Percentiles rank a stretch among this genome's conserved stretches.
Evolutionary conservation across 306 rosid species (phyloP).

Genomic region (Vicia villosa): DNA sequence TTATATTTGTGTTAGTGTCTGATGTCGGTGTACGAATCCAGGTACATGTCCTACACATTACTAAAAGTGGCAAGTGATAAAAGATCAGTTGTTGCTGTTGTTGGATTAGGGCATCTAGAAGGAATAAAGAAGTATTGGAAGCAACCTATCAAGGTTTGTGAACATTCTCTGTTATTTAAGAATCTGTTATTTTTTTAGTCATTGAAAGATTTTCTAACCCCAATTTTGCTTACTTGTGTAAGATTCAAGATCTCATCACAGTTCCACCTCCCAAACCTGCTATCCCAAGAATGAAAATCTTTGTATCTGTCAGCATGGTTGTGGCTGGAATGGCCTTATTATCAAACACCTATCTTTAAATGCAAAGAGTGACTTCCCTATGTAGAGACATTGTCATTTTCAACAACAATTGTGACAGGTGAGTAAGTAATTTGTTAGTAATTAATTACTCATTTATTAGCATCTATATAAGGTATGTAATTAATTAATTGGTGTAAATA

Average conservation of each 20-base stretch:
- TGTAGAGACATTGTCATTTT: neutral
- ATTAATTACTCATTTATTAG: no score
- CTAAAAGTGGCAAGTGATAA: conserved; percentile 62
- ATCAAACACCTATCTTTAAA: conserved; percentile 65
- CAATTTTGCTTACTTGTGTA: conserved; percentile 8
- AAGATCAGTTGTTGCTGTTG: conserved; percentile 81
- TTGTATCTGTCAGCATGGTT: conserved; percentile 53
- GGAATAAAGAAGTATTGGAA: conserved; percentile 86
- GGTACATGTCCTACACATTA: conserved; percentile 78
- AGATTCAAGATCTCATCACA: conserved; percentile 75
- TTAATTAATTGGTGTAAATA: no score
- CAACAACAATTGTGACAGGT: neutral
- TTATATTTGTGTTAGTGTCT: no score
- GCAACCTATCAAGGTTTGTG: conserved; percentile 81
- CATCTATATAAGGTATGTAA: no score
- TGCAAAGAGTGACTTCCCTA: conserved; percentile 50
- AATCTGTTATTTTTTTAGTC: neutral
- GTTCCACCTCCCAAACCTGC: conserved; percentile 52
- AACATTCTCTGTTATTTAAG: conserved; percentile 14
- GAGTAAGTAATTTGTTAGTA: no score
- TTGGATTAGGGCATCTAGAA: conserved; percentile 84
- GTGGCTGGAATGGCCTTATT: conserved; percentile 68
- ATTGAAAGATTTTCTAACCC: conserved; percentile 17
- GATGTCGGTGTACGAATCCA: no score
- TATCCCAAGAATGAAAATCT: conserved; percentile 40